Percentiles rank a stretch among this genome's conserved stretches.
phyloP scores from a whole-genome alignment of 768 basidiomycete species.

The Agrocybe praecox region DNA sequence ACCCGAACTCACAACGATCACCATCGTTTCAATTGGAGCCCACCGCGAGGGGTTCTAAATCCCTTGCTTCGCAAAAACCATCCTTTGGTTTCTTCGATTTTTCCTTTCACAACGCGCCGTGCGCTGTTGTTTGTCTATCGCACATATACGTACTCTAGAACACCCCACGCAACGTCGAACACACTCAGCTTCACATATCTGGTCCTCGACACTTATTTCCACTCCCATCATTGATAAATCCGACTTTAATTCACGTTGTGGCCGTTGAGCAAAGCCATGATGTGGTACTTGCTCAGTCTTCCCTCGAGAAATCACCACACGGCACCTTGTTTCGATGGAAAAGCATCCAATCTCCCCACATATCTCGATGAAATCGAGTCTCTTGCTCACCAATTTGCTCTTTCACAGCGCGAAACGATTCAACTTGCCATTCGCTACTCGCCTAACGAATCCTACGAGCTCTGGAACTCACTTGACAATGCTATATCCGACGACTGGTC shows the following conservation, averaged over 20 bases:
- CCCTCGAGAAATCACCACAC: not conserved
- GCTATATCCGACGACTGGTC: not conserved
- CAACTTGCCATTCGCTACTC: slow-evolving; percentile 1
- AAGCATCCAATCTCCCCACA: too few relatives aligned
- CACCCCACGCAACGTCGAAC: too few relatives aligned
- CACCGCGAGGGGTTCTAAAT: slow-evolving; percentile 10
- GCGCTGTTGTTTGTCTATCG: too few relatives aligned
- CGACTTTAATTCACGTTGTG: too few relatives aligned
- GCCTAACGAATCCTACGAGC: not conserved
- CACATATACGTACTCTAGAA: too few relatives aligned
- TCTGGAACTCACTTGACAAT: not conserved
- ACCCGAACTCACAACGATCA: too few relatives aligned
- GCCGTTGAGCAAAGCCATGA: not conserved
- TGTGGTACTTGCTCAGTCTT: not conserved
- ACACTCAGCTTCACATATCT: too few relatives aligned
- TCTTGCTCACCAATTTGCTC: not conserved
- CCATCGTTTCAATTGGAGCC: too few relatives aligned
- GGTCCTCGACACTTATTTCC: not conserved
- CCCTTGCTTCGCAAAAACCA: not conserved
- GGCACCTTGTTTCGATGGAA: too few relatives aligned
- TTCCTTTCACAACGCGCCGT: too few relatives aligned
- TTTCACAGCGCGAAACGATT: not conserved
- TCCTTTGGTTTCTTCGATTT: not conserved
- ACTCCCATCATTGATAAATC: not conserved
- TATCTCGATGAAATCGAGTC: too few relatives aligned